phyloP scores from a whole-genome alignment of 1,284 basidiomycete species.

The Uromyces viciae-fabae region DNA sequence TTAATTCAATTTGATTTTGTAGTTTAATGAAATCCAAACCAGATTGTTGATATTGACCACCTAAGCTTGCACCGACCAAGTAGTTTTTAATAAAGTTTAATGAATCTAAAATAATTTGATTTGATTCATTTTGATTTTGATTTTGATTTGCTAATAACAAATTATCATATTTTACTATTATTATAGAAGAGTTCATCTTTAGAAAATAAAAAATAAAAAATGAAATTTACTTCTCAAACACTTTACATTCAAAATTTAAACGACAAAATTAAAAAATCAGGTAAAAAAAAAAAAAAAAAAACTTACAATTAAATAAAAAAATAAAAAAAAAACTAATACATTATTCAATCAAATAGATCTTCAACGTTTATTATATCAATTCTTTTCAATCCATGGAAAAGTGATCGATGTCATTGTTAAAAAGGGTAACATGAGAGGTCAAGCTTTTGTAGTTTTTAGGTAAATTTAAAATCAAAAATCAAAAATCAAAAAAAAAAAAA shows the following conservation, averaged over 20 bases:
- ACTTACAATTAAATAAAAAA: background rate
- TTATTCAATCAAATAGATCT: slow-evolving; percentile 62
- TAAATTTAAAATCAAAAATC: slow-evolving; percentile 89
- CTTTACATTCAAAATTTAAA: slow-evolving; percentile 94
- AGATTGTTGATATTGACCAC: background rate
- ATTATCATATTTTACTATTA: no score
- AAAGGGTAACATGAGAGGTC: slow-evolving; percentile 81
- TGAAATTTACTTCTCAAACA: slow-evolving; percentile 62
- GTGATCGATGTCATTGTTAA: slow-evolving; percentile 92
- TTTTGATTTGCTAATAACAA: no score
- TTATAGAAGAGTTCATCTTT: no score
- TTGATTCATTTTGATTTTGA: no score
- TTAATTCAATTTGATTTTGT: slow-evolving; percentile 8
- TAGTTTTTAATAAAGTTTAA: background rate
- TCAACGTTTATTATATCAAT: slow-evolving; percentile 72
- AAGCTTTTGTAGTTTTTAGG: slow-evolving; percentile 92
- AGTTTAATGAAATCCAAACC: slow-evolving; percentile 7
- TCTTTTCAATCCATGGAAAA: slow-evolving; percentile 89
- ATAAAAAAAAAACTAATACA: background rate
- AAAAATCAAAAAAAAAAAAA: no score
- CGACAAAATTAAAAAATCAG: slow-evolving; percentile 84
- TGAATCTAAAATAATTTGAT: no score
- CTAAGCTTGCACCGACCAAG: background rate
- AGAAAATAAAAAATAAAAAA: no score
- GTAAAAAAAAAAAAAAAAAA: slow-evolving; percentile 51